These are phyloP conservation scores for Hygrophorus russula DNA, from an alignment of 768 basidiomycete genomes.

Conservation along the genomic window DNA sequence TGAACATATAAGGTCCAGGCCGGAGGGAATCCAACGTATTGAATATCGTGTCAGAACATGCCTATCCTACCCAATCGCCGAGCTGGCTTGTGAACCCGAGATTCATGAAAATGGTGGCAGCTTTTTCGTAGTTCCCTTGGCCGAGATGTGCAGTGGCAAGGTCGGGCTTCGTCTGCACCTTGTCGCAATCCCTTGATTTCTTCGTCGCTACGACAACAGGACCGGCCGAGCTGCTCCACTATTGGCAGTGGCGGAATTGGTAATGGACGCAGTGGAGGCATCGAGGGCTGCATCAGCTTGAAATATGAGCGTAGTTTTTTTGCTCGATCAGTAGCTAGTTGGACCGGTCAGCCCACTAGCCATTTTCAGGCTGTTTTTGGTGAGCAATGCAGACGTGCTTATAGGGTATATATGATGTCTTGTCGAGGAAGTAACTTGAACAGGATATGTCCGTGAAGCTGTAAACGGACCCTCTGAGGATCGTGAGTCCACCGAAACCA, in stretches of 20 bases:
- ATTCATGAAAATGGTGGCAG: conserved; percentile 62
- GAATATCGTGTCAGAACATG: conserved; percentile 43
- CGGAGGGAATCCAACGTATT: conserved; percentile 26
- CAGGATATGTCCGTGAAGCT: too few species aligned
- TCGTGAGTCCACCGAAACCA: too few species aligned
- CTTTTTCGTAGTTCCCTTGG: conserved; percentile 66
- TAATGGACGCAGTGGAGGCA: conserved; percentile 28
- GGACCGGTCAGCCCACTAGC: neutral
- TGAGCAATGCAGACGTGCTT: too few species aligned
- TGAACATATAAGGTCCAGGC: neutral
- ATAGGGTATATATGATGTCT: too few species aligned
- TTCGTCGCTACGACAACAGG: conserved; percentile 36
- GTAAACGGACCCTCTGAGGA: too few species aligned
- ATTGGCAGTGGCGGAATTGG: too few species aligned
- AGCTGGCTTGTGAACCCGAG: conserved; percentile 55
- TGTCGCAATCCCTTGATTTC: conserved; percentile 50
- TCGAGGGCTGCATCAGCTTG: conserved; percentile 90
- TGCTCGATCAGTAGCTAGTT: conserved; percentile 74
- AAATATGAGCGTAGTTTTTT: conserved; percentile 74
- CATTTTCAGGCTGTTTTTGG: too few species aligned
- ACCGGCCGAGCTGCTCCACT: too few species aligned
- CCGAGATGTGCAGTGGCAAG: conserved; percentile 71
- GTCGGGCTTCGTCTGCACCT: conserved; percentile 68
- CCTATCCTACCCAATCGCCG: conserved; percentile 73
- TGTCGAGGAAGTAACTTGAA: too few species aligned